Percentiles rank a stretch among this genome's conserved stretches.
These are phyloP conservation scores for Emydomyces testavorans DNA, from an alignment of 2,329 filamentous ascomycete genomes.

Conservation along the genomic window DNA sequence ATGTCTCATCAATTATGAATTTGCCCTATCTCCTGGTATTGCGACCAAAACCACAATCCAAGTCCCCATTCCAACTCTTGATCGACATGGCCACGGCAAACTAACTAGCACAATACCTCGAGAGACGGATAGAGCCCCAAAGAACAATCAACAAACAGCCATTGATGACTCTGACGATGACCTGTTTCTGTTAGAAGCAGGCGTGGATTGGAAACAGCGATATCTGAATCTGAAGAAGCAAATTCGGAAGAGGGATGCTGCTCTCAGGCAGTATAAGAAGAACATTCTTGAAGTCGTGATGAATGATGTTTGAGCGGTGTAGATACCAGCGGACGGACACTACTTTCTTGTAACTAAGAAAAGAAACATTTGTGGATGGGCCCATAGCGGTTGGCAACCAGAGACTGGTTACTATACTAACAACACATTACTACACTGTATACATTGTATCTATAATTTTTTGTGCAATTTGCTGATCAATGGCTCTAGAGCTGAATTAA, in stretches of 20 bases:
- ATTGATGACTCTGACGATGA: slow-evolving; percentile 22
- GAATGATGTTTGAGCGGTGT: slow-evolving; percentile 14
- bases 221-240: slow-evolving; percentile 30
- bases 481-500: no score
- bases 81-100: background rate
- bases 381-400: no score
- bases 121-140: background rate
- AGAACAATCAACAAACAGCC: slow-evolving; percentile 16
- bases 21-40: background rate
- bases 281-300: slow-evolving; percentile 36
- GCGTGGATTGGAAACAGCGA: slow-evolving; percentile 30
- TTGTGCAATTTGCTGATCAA: background rate
- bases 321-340: background rate
- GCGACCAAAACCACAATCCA: slow-evolving; percentile 5
- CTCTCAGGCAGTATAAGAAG: slow-evolving; percentile 32
- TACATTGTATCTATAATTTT: background rate
- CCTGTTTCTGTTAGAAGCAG: slow-evolving; percentile 22
- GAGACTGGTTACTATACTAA: no score
- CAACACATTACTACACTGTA: no score
- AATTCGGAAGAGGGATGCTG: slow-evolving; percentile 30
- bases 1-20: slow-evolving; percentile 4
- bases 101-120: background rate
- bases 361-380: no score
- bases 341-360: no score
- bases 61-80: background rate